These are phyloP conservation scores for Exobasidium cylindrosporum DNA, from an alignment of 1,284 basidiomycete genomes.

Conservation along the genomic window DNA sequence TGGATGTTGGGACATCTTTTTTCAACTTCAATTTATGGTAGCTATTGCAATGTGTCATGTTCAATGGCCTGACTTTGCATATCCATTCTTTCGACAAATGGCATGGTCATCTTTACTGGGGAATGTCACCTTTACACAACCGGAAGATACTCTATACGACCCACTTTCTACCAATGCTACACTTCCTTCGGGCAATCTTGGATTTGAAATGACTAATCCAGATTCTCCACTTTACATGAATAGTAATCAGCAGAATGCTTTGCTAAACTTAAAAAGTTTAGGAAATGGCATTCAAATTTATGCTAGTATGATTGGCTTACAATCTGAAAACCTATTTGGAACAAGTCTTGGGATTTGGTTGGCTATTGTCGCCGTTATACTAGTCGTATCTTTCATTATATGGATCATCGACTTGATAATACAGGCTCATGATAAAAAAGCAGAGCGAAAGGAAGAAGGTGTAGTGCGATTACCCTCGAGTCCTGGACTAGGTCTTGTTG, in stretches of 20 bases:
- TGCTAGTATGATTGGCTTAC: slow-evolving; percentile 74
- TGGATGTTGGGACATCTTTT: slow-evolving; percentile 83
- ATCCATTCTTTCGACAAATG: slow-evolving; percentile 58
- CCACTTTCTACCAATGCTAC: slow-evolving; percentile 27
- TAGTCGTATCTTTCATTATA: slow-evolving; percentile 67
- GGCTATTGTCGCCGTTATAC: slow-evolving; percentile 69
- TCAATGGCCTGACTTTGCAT: slow-evolving; percentile 86
- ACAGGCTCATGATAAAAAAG: slow-evolving; percentile 24
- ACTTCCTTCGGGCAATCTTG: slow-evolving; percentile 34
- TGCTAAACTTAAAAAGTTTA: slow-evolving; percentile 62
- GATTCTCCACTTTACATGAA: slow-evolving; percentile 77
- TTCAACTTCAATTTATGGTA: slow-evolving; percentile 76
- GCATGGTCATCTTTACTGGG: slow-evolving; percentile 56
- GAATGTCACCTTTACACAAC: slow-evolving; percentile 35
- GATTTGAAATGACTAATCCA: slow-evolving; percentile 65
- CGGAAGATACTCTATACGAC: slow-evolving; percentile 18
- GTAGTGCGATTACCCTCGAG: slow-evolving; percentile 5
- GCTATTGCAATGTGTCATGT: slow-evolving; percentile 86
- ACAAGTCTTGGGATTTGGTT: slow-evolving; percentile 80
- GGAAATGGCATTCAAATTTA: slow-evolving; percentile 70
- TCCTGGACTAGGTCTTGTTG: background rate
- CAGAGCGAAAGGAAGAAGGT: slow-evolving; percentile 30
- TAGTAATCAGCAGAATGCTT: slow-evolving; percentile 64
- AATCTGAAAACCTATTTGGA: slow-evolving; percentile 77
- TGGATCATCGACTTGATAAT: slow-evolving; percentile 57